These are phyloP conservation scores for Wickerhamomyces bovis DNA, from an alignment of 805 yeast species.

Conservation along the genomic window DNA sequence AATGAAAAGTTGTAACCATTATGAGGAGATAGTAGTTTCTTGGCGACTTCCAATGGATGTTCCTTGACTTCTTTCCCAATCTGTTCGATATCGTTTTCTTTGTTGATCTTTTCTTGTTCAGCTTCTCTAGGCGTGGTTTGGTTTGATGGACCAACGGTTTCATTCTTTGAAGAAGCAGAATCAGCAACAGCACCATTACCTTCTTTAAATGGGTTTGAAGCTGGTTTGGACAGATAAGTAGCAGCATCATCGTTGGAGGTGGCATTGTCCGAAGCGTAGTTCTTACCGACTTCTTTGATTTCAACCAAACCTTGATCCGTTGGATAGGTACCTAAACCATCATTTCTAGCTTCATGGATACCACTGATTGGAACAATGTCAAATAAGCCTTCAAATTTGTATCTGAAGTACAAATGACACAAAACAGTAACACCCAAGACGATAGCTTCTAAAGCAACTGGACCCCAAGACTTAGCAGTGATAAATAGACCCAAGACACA, in stretches of 20 bases:
- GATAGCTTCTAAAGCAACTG: constrained; percentile 64
- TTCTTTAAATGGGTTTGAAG: constrained; percentile 8
- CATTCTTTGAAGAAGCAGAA: constrained; percentile 24
- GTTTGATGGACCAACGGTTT: constrained; percentile 26
- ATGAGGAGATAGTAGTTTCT: constrained; percentile 36
- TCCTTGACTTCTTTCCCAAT: constrained; percentile 14
- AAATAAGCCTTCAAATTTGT: constrained; percentile 54
- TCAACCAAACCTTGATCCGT: constrained; percentile 62
- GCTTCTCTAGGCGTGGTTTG: constrained; percentile 4
- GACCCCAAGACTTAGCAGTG: constrained; percentile 74
- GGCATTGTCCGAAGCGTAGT: constrained; percentile 20
- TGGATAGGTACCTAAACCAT: constrained; percentile 45
- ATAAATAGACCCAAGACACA: constrained; percentile 68
- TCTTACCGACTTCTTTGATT: constrained; percentile 44
- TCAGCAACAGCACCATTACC: constrained; percentile 17
- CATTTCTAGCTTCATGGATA: constrained; percentile 31
- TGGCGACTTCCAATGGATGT: constrained; percentile 12
- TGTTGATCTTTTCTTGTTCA: constrained; percentile 22
- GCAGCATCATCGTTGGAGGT: constrained; percentile 25
- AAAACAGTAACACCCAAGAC: constrained; percentile 50
- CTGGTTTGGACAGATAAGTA: constrained; percentile 18
- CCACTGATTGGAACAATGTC: constrained; percentile 69
- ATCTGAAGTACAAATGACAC: constrained; percentile 52
- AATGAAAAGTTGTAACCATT: constrained; percentile 38
- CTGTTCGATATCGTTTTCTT: constrained; percentile 14